Conservation (phyloP, 805 yeast species). For the Jamesozyma gamospora region DNA sequence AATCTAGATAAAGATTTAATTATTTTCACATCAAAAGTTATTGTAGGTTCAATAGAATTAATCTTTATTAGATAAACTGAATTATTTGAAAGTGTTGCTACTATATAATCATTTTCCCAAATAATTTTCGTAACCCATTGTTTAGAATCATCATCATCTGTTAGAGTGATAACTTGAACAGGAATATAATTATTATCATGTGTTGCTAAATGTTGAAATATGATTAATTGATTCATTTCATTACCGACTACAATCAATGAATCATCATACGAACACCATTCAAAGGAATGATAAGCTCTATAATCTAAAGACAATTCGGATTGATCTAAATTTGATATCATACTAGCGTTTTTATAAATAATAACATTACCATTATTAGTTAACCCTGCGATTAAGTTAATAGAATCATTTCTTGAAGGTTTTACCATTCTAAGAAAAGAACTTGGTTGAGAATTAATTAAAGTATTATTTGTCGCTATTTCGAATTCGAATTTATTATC, state of each 20-base stretch:
- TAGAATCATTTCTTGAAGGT: slow-evolving; percentile 14
- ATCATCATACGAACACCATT: slow-evolving; percentile 20
- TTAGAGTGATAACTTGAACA: not conserved
- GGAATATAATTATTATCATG: not conserved
- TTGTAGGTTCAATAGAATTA: not conserved
- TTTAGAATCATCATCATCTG: no score
- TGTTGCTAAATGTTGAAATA: slow-evolving; percentile 4
- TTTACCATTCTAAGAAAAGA: slow-evolving; percentile 14
- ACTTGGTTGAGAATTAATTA: slow-evolving; percentile 24
- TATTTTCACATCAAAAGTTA: not conserved
- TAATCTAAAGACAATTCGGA: slow-evolving; percentile 3
- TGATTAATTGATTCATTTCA: slow-evolving; percentile 16
- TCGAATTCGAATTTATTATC: slow-evolving; percentile 24
- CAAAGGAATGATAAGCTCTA: slow-evolving; percentile 21
- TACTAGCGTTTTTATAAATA: slow-evolving; percentile 10
- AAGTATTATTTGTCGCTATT: slow-evolving; percentile 12
- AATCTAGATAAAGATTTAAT: slow-evolving; percentile 11
- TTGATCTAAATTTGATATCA: slow-evolving; percentile 17
- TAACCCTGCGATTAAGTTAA: slow-evolving; percentile 17
- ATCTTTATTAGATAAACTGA: slow-evolving; percentile 13
- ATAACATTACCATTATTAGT: slow-evolving; percentile 24
- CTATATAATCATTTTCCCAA: slow-evolving; percentile 9
- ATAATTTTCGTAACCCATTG: slow-evolving; percentile 19
- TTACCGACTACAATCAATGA: slow-evolving; percentile 17
- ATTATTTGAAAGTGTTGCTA: slow-evolving; percentile 18